phyloP scores from a whole-genome alignment of 768 basidiomycete species.

The Macrolepiota fuliginosa region DNA sequence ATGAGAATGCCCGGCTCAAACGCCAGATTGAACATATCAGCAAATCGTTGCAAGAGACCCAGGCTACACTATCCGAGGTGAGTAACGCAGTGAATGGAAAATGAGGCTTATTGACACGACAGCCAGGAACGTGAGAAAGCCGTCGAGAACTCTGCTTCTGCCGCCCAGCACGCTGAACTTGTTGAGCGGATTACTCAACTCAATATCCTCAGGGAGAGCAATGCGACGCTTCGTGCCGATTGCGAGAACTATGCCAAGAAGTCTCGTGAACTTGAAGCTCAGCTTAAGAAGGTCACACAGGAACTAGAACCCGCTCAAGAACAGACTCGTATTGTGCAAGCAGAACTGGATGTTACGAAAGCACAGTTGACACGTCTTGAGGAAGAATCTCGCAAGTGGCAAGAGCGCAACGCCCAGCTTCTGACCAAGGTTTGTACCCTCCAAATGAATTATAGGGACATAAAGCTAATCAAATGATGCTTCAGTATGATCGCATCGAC shows the following conservation, averaged over 20 bases:
- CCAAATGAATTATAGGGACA: not conserved
- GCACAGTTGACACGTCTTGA: slow-evolving; percentile 69
- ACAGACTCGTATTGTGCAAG: slow-evolving; percentile 59
- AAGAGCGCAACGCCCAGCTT: slow-evolving; percentile 78
- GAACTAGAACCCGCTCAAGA: slow-evolving; percentile 79
- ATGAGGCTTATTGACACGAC: slow-evolving; percentile 6
- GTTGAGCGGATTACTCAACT: slow-evolving; percentile 85
- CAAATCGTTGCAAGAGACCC: slow-evolving; percentile 67
- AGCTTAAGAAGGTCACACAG: slow-evolving; percentile 51
- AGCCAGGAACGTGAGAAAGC: slow-evolving; percentile 78
- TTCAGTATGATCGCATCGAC: slow-evolving; percentile 84
- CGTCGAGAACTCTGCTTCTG: slow-evolving; percentile 64
- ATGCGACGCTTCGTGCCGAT: slow-evolving; percentile 79
- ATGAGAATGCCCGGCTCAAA: slow-evolving; percentile 73
- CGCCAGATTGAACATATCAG: slow-evolving; percentile 72
- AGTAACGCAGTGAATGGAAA: not conserved
- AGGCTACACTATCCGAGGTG: slow-evolving; percentile 71
- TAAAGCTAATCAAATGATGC: not conserved
- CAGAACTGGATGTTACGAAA: slow-evolving; percentile 72
- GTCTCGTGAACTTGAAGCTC: slow-evolving; percentile 61
- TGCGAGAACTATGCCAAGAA: slow-evolving; percentile 70
- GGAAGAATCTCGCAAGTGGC: slow-evolving; percentile 78
- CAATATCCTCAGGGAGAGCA: slow-evolving; percentile 85
- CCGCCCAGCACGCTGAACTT: slow-evolving; percentile 80
- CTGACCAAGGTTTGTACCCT: slow-evolving; percentile 62